Percentiles rank a stretch among this genome's conserved stretches.
Evolutionary conservation across 768 basidiomycete genomes (phyloP).

Genomic region (Rhizopogon vulgaris): DNA sequence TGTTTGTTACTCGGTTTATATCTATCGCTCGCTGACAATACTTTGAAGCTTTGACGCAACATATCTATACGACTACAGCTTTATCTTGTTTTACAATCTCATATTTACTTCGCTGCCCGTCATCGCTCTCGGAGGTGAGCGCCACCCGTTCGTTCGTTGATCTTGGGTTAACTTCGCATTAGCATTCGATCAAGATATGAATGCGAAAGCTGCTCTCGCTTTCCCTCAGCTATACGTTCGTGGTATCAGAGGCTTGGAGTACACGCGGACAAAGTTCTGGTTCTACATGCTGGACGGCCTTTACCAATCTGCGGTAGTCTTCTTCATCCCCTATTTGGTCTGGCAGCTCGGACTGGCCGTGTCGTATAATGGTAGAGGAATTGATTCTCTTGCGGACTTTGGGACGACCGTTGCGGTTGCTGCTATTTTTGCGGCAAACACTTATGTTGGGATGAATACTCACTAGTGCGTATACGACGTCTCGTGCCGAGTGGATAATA

Average conservation of each 20-base stretch:
- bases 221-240: slow-evolving; percentile 96
- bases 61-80: slow-evolving; percentile 92
- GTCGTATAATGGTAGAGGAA: slow-evolving; percentile 75
- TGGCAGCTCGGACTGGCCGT: slow-evolving; percentile 60
- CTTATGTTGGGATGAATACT: slow-evolving; percentile 85
- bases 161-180: background rate
- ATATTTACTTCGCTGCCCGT: slow-evolving; percentile 93
- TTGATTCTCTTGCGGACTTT: slow-evolving; percentile 69
- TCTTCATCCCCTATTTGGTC: slow-evolving; percentile 76
- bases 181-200: slow-evolving; percentile 94
- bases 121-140: slow-evolving; percentile 78
- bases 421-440: slow-evolving; percentile 84
- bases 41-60: slow-evolving; percentile 80
- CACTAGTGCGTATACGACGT: slow-evolving; percentile 60
- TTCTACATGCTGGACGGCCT: slow-evolving; percentile 90
- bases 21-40: slow-evolving; percentile 11
- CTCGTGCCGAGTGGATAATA: no score
- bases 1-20: slow-evolving; percentile 25
- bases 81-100: slow-evolving; percentile 87
- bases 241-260: slow-evolving; percentile 90
- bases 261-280: slow-evolving; percentile 91
- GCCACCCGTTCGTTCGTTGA: background rate
- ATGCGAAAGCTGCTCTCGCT: slow-evolving; percentile 81
- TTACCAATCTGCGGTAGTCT: slow-evolving; percentile 85
- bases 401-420: slow-evolving; percentile 88